Base-by-base conservation (phyloP, 208 protist genomes). In the Crithidia sp. region DNA sequence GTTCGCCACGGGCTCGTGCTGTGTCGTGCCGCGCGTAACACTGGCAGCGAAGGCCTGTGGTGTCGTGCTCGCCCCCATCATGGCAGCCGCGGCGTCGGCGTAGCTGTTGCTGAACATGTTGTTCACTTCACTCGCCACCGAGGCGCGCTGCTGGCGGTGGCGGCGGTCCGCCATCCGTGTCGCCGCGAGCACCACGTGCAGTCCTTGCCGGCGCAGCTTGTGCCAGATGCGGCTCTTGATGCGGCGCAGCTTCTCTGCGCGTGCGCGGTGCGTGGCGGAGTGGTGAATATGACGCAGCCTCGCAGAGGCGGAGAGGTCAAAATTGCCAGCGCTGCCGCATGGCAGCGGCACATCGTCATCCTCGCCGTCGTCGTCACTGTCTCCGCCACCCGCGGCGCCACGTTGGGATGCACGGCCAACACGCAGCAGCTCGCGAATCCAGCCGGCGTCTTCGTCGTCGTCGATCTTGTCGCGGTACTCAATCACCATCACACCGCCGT, bases 401-500 rank as follows among this genome's bases (percentile, higher is more conserved):
- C 16, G 17, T 54, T 62, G 19, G 28, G 28, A 28, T 28, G 28
- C 28, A 28, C 28, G 28, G 28, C 56, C 65, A 3, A 81, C 62
- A 5, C 64, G 67, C 12, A 76, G 45, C 28, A 90, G 76, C 52
- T 84, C 56, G 10, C 50, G 58, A 14, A 88, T 68, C 78, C 81
- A 91, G 28, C 71, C 71, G 13, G 76, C 74, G 65, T 91, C 74
- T 13, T 74, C 81, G 13, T 41, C 69, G 19, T 68, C 61, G 7
- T 58, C 67, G 55, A 88, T 61, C 40, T 73, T 77, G 37, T 88
- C 86, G 45, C 87, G 74, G 71, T 80, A 84, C 79, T 92, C 87
- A 36, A 89, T 60, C 36, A 92, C 74, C 69, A 88, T 75, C 16
- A 89, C 69, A 16, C 87, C 87, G 17, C 87, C 87, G 67, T 92